A percentile compares a stretch with the other conserved stretches of the same genome.
Evolutionary conservation across 805 yeast species (phyloP).

Genomic region (Myxozyma melibiosi): DNA sequence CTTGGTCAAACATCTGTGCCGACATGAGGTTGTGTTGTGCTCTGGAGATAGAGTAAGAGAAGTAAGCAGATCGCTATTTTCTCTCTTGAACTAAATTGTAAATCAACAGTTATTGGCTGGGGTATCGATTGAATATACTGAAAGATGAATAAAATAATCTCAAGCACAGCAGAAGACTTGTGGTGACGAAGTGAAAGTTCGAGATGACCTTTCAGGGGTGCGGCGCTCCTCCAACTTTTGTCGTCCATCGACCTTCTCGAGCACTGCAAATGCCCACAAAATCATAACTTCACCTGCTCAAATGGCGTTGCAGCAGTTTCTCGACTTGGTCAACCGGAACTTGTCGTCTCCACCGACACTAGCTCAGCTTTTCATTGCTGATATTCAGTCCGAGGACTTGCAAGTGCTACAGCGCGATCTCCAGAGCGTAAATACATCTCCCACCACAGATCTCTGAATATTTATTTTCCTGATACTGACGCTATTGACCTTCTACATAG

Average conservation of each 20-base stretch:
- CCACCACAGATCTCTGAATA: slow-evolving; percentile 17
- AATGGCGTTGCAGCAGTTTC: slow-evolving; percentile 11
- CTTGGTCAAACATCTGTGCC: neutral
- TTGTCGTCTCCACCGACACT: slow-evolving; percentile 2
- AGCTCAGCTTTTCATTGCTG: slow-evolving; percentile 3
- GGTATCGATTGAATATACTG: too few relatives aligned
- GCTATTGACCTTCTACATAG: too few relatives aligned
- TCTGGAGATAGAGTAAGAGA: slow-evolving; percentile 1
- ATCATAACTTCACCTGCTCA: neutral
- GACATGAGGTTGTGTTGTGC: too few relatives aligned
- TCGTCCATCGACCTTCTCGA: neutral
- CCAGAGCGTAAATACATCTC: slow-evolving; percentile 22
- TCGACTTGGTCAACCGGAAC: slow-evolving; percentile 2
- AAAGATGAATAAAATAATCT: too few relatives aligned
- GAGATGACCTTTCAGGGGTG: slow-evolving; percentile 3
- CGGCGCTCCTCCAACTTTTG: neutral
- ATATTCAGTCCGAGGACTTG: slow-evolving; percentile 30
- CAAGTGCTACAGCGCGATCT: slow-evolving; percentile 46
- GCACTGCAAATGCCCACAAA: neutral
- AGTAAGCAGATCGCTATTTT: neutral
- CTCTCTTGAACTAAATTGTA: neutral
- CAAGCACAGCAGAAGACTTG: too few relatives aligned
- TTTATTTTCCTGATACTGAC: too few relatives aligned
- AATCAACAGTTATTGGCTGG: too few relatives aligned
- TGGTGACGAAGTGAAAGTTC: too few relatives aligned